phyloP scores from a whole-genome alignment of 2,329 filamentous ascomycete genomes.

The Stenocarpella maydis region DNA sequence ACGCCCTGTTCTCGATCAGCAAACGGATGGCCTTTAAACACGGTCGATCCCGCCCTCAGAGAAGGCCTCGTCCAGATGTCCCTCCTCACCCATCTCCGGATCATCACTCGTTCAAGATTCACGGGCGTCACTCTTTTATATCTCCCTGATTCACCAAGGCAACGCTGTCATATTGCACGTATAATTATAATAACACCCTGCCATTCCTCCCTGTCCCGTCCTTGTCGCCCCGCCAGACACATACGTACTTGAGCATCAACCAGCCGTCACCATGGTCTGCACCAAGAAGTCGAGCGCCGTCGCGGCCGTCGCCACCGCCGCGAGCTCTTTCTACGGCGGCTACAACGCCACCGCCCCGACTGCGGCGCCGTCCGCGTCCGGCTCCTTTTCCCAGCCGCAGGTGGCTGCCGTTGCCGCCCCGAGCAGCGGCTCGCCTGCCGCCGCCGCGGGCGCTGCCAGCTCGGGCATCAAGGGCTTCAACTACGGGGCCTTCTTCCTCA shows the following conservation, averaged over 20 bases:
- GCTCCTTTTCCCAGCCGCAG: conserved; percentile 17
- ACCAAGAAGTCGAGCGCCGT: conserved; percentile 34
- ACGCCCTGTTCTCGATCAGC: conserved; percentile 16
- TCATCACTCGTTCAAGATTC: conserved; percentile 22
- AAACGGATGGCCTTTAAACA: conserved; percentile 19
- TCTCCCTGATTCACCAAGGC: conserved; percentile 9
- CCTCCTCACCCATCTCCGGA: conserved; percentile 26
- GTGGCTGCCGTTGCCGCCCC: conserved; percentile 28
- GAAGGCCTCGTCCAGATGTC: conserved; percentile 2
- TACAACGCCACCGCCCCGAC: neutral
- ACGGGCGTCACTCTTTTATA: conserved; percentile 21
- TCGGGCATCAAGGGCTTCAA: conserved; percentile 72
- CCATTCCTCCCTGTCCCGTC: neutral
- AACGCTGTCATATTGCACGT: neutral
- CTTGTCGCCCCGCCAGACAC: neutral
- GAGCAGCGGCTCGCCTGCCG: conserved; percentile 8
- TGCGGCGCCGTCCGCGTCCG: conserved; percentile 2
- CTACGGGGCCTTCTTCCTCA: conserved; percentile 71
- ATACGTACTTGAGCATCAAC: no score
- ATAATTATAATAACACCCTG: conserved; percentile 6
- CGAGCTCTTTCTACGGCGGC: conserved; percentile 26
- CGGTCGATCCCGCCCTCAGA: conserved; percentile 7
- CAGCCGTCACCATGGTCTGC: conserved; percentile 34
- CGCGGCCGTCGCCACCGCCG: conserved; percentile 36
- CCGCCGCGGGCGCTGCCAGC: conserved; percentile 25